These are phyloP conservation scores for Avena sativa DNA, from an alignment of 176 grass and related monocot genomes.

Conservation along the genomic window DNA sequence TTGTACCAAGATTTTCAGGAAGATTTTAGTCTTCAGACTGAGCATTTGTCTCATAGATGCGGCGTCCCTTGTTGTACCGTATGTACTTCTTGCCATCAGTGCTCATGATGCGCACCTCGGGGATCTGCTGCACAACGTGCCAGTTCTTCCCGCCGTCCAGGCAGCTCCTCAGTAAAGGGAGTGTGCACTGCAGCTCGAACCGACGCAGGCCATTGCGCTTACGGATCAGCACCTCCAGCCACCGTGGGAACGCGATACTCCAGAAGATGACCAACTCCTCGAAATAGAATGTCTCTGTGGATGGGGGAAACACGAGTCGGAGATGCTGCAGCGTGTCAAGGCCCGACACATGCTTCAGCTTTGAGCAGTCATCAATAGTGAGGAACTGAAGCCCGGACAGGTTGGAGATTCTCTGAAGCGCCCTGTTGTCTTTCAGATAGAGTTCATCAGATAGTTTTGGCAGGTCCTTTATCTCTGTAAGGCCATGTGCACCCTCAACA, in stretches of 20 bases:
- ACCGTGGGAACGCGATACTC: conserved; percentile 73
- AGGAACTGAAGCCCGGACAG: conserved; percentile 53
- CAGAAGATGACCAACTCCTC: conserved; percentile 83
- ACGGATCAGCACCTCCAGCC: conserved; percentile 63
- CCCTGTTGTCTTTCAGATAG: conserved; percentile 68
- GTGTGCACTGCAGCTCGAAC: conserved; percentile 67
- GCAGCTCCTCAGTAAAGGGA: conserved; percentile 74
- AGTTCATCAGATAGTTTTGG: conserved; percentile 59
- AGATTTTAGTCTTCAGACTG: conserved; percentile 66
- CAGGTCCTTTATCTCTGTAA: conserved; percentile 71
- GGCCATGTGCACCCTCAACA: conserved; percentile 55
- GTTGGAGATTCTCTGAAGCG: conserved; percentile 59
- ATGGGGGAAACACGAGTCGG: conserved; percentile 60
- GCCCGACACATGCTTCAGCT: conserved; percentile 69
- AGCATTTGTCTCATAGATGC: conserved; percentile 67
- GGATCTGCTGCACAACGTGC: conserved; percentile 68
- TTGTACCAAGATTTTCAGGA: conserved; percentile 24
- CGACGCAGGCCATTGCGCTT: conserved; percentile 52
- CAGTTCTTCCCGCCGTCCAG: conserved; percentile 78
- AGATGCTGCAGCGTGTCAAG: conserved; percentile 61
- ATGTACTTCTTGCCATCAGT: conserved; percentile 64
- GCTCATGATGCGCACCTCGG: conserved; percentile 64
- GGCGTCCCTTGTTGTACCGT: conserved; percentile 63
- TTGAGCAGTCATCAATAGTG: conserved; percentile 61
- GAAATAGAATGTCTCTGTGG: conserved; percentile 77